Evolutionary conservation across 75 land plant genomes (phyloP), one percentile per base, ranked within the genome.

Genomic region (Picea sitchensis): DNA sequence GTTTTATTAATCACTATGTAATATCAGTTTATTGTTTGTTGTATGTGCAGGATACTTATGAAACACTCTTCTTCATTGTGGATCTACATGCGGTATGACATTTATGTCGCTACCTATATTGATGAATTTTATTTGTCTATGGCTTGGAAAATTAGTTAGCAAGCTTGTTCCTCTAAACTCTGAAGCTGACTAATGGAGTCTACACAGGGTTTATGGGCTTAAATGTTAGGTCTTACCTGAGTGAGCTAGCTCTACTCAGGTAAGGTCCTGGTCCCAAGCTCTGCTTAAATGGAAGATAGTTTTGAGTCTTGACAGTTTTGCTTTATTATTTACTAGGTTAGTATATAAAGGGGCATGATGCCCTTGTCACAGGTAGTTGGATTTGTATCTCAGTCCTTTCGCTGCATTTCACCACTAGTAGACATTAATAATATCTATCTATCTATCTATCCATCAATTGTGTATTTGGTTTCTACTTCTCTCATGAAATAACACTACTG

Each of bases 51-150:
- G 86, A 92, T 77, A 61, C 81, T 0, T 95, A 90, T 79, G 95
- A 96, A 58, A 91, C 98, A 23, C 80, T 89, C 34, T 96, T 96
- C 84, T 92, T 94, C 69, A 92, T 98, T 76, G 98, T 98, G 62
- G 98, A 98, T 73, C 91, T 98, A 31, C 99, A 98, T 86, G 99
- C 99, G 86, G 99, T 93, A 93, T 58, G 84, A 0, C 1, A 51
- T 51, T 32, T 71, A 12, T 71, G 56, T 71, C 44, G 23, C 18
- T n/a, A 15, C 26, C n/a, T 71, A 71, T 44, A 12, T 71, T 71
- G 23, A 44, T 71, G 23, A 0, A 71, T 44, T 71, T 44, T 44
- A 71, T 41, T 21, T 38, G 56, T 71, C 13, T 23, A 71, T 1
- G 12, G n/a, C 44, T 41, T 44, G 74, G n/a, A 71, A 51, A 71